phyloP scores from a whole-genome alignment of 306 rosid species.

The peach (Prunus persica) region DNA sequence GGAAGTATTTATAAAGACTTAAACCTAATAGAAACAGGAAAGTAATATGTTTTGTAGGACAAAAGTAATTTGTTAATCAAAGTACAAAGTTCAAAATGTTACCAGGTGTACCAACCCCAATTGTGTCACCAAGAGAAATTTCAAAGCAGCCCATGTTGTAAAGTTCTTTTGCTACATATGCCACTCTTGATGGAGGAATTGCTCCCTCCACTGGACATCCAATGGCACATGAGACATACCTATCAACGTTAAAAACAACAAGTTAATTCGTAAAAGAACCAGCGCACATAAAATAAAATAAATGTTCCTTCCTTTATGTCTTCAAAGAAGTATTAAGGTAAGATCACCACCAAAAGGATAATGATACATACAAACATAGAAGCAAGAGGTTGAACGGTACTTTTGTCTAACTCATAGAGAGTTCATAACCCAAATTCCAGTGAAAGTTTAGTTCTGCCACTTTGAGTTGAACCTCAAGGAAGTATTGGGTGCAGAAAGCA shows the following conservation, averaged over 20 bases:
- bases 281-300: background rate
- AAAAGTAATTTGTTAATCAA: background rate
- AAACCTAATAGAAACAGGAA: no score
- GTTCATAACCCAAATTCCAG: background rate
- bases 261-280: slow-evolving; percentile 13
- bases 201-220: slow-evolving; percentile 96
- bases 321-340: background rate
- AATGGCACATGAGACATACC: slow-evolving; percentile 89
- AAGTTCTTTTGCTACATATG: slow-evolving; percentile 83
- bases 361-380: background rate
- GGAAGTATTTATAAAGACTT: no score
- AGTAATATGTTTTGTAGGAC: background rate
- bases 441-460: background rate
- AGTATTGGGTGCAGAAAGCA: background rate
- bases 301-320: background rate
- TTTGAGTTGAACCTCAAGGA: background rate
- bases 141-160: slow-evolving; percentile 96
- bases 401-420: background rate
- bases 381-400: background rate
- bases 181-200: slow-evolving; percentile 77
- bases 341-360: background rate
- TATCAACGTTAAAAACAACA: slow-evolving; percentile 29
- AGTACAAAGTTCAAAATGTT: slow-evolving; percentile 15
- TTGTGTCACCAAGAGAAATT: slow-evolving; percentile 95
- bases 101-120: slow-evolving; percentile 93